Evolutionary conservation across 495 filamentous ascomycete genomes (phyloP).

Genomic region (Rusavskia elegans): DNA sequence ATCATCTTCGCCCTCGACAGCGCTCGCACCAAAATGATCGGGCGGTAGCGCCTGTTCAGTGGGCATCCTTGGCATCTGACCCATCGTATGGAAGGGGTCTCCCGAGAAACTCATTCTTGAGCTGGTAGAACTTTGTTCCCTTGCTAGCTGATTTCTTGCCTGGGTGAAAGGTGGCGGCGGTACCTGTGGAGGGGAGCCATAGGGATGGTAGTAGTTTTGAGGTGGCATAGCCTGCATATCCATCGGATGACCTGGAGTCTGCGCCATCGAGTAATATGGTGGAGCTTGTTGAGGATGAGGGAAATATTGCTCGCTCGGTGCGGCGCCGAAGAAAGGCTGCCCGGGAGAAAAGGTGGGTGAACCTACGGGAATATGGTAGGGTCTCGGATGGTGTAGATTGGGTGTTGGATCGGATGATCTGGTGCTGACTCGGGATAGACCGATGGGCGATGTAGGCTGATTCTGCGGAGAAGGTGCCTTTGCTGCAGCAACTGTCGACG

Average conservation of each 20-base stretch:
- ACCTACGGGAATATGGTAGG: not conserved
- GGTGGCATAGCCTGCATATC: slow-evolving; percentile 3
- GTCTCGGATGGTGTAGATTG: not conserved
- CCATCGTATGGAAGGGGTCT: not conserved
- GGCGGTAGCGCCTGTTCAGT: not conserved
- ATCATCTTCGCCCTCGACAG: not conserved
- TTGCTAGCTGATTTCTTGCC: not conserved
- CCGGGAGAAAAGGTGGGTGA: not conserved
- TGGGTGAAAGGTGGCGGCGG: not conserved
- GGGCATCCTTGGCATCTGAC: not conserved
- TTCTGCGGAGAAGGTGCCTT: not conserved
- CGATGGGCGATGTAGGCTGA: not conserved
- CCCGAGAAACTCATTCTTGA: slow-evolving; percentile 1
- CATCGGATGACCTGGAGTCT: slow-evolving; percentile 1
- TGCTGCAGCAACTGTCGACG: not conserved
- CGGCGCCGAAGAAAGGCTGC: not conserved
- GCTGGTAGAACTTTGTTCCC: not conserved
- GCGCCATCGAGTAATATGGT: slow-evolving; percentile 3
- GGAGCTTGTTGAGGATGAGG: not conserved
- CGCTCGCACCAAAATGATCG: not conserved
- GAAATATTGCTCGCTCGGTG: not conserved
- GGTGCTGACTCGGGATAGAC: not conserved
- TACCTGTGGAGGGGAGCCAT: slow-evolving; percentile 3
- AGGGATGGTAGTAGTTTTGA: slow-evolving; percentile 4
- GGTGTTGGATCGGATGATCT: not conserved